Base-by-base conservation (phyloP, 257 asterid genomes). In the Solanum bulbocastanum region DNA sequence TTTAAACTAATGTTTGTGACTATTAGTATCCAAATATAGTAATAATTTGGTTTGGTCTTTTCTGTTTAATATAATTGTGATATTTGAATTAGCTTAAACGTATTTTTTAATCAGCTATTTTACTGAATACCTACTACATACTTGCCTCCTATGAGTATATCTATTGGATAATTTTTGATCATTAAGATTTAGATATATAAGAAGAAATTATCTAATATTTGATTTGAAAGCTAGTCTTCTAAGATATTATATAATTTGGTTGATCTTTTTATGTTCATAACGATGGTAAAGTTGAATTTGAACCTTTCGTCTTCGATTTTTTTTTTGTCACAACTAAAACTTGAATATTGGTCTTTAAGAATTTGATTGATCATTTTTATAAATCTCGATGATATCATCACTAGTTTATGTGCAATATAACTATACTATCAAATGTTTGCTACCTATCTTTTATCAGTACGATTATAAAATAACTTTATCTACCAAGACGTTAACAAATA, bases 401-500 rank as follows among this genome's bases (percentile, higher is more conserved):
- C 18, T 32, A 32, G 16, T 13, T 69, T 30, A 8, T 15, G 76
- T 7, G 10, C 13, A 69, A 0, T 71, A 69, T 9, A 7, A 68
- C 0, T 68, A 14, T 30, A 68, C 5, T 30, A 69, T 69, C 0
- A 32, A 15, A 13, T 15, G 33, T 1, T 27, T 27, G 10, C 10
- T 66, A 66, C 4, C 20, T 66, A 68, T 11, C 18, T 68, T 6
- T 3, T 27, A 27, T 0, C 22, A 30, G 23, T 8, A 15, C 3
- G 8, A 69, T 32, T 69, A 8, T 3, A 2, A 32, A 69, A 20
- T 15, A 32, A 71, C 78, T 16, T 9, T 69, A 16, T 3, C 13
- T 11, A 32, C 5, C 11, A 68, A 30, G 10, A 16, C 1, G 0
- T 27, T 0, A 68, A 0, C 22, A 68, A 15, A 30, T 3, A 27